Evolutionary conservation across 1,139 yeast genomes (phyloP), one percentile per base, ranked within the genome.

Genomic region (Zygoascus meyerae): DNA sequence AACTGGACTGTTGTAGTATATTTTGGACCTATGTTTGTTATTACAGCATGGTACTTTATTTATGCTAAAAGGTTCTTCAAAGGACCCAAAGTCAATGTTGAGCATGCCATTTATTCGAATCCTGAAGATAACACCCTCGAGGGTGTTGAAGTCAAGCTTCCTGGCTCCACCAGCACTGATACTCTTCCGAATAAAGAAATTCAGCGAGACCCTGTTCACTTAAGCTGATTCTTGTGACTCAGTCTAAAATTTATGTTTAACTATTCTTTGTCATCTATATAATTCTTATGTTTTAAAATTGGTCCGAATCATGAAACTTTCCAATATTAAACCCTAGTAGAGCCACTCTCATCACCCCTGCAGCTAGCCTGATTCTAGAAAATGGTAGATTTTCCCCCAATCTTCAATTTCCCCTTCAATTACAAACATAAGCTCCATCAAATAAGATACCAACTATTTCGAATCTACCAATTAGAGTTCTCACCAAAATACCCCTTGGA

Each of bases 1-100:
- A 83, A 82, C 65, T 82, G 86, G 85, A 83, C 89, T 0, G 75
- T 69, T 15, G 73, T 81, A 32, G 86, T 82, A 12, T 82, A 75
- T 62, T 81, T 79, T 58, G 87, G 85, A 1, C 79, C 86, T 10
- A 68, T 81, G 74, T 56, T 77, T 16, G 48, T 80, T 31, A 76
- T 79, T 2, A 56, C 72, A 17, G 55, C 70, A 1, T 83, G 83
- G 78, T 83, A 68, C 60, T 59, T 65, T 44, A 63, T 74, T 9
- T 79, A 78, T 55, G 89, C 87, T 28, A 78, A 72, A 55, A 79
- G 75, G 58, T 74, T 81, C 74, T 83, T 81, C 69, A 64, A 67
- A 45, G 90, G 90, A n/a, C 90, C 89, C 38, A 77, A 71, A 63
- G 72, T 79, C 55, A 79, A 79, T 21, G 65, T 77, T 57, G 78